Conservation (phyloP, 176 grass and related monocot genomes). For the Aegilops sharonensis region DNA sequence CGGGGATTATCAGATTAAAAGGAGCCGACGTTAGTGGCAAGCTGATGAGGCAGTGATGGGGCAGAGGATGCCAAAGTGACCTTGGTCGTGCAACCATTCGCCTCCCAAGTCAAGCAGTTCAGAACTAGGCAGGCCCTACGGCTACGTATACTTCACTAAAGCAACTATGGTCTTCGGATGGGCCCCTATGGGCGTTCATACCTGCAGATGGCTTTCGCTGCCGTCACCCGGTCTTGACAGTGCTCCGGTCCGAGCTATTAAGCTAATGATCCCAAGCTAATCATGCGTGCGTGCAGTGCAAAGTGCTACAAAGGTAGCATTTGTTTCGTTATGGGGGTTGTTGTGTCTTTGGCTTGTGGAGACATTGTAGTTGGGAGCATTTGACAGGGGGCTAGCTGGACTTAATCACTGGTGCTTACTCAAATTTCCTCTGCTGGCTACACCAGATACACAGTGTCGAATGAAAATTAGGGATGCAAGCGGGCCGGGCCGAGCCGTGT, state of each 20-base stretch:
- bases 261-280: conserved; percentile 3
- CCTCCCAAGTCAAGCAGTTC: conserved; percentile 3
- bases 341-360: neutral
- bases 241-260: conserved; percentile 1
- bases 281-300: neutral
- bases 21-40: conserved; percentile 33
- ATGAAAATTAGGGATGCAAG: neutral
- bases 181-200: neutral
- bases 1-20: conserved; percentile 14
- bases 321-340: neutral
- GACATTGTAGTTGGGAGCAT: neutral
- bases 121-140: conserved; percentile 5
- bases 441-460: too few relatives aligned
- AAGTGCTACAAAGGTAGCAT: neutral
- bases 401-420: neutral
- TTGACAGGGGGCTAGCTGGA: neutral
- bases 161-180: neutral
- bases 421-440: neutral
- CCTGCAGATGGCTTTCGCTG: neutral
- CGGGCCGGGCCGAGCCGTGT: too few relatives aligned
- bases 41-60: conserved; percentile 44
- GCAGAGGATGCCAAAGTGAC: conserved; percentile 2
- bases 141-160: neutral
- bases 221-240: neutral
- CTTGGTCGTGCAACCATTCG: neutral